A percentile compares a stretch with the other conserved stretches of the same genome.
phyloP scores from a whole-genome alignment of 2,329 filamentous ascomycete genomes.

The Hysterium pulicare region DNA sequence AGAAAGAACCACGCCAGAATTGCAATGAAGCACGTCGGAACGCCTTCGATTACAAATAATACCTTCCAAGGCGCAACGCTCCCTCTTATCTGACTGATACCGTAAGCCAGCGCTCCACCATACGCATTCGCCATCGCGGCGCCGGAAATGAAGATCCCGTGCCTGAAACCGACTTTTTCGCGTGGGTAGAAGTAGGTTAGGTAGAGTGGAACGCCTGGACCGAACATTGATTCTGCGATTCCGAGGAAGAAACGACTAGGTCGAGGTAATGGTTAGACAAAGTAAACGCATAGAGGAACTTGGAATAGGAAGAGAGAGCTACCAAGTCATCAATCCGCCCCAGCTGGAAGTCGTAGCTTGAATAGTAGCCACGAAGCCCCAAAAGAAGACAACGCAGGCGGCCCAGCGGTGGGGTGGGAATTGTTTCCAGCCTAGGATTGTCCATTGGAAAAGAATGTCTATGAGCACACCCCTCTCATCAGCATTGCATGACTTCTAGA shows the following conservation, averaged over 20 bases:
- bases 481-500: conserved; percentile 12
- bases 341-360: conserved; percentile 46
- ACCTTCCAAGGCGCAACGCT: conserved; percentile 28
- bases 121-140: conserved; percentile 40
- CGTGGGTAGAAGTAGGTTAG: conserved; percentile 5
- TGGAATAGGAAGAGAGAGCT: no score
- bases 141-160: conserved; percentile 38
- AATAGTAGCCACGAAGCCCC: conserved; percentile 48
- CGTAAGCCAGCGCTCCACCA: conserved; percentile 36
- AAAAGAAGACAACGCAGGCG: conserved; percentile 41
- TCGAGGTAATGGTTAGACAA: no score
- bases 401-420: conserved; percentile 39
- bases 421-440: conserved; percentile 26
- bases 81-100: conserved; percentile 28
- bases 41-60: conserved; percentile 43
- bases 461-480: not conserved
- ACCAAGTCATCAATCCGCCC: conserved; percentile 48
- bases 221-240: conserved; percentile 29
- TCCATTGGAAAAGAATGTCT: conserved; percentile 6
- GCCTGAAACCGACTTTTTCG: conserved; percentile 5
- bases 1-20: conserved; percentile 54
- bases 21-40: conserved; percentile 57
- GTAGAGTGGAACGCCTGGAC: conserved; percentile 13
- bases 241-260: conserved; percentile 50
- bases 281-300: no score